Percentiles rank a stretch among this genome's conserved stretches.
Conservation (phyloP, 768 basidiomycete species). For the Dioszegia hungarica region DNA sequence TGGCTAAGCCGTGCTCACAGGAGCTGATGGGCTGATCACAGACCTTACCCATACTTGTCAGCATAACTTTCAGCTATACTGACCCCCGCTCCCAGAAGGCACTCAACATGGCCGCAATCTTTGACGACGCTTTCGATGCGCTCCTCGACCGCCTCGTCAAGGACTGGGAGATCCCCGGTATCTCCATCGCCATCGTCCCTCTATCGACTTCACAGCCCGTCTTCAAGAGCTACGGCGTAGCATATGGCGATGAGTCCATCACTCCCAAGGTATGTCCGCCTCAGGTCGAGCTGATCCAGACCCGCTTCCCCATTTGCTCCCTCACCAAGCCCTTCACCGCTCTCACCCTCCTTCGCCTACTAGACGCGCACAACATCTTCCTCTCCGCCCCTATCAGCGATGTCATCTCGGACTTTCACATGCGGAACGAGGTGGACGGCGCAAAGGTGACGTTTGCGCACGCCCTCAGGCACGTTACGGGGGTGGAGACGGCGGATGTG, state of each 20-base stretch:
- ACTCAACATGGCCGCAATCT: background rate
- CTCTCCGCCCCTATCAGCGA: background rate
- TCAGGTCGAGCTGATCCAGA: background rate
- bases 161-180: background rate
- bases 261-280: background rate
- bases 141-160: background rate
- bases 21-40: too few relatives aligned
- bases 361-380: background rate
- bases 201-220: background rate
- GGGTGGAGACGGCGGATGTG: too few relatives aligned
- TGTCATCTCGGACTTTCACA: background rate
- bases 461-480: background rate
- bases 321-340: background rate
- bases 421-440: background rate
- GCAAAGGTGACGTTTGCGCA: background rate
- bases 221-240: background rate
- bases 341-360: background rate
- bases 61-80: too few relatives aligned
- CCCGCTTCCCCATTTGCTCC: background rate
- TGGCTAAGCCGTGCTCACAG: too few relatives aligned
- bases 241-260: background rate
- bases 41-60: too few relatives aligned
- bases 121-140: background rate
- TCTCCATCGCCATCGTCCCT: background rate
- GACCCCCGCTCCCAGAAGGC: too few relatives aligned